A percentile compares a stretch with the other conserved stretches of the same genome.
Conservation (phyloP, 2,329 filamentous ascomycete genomes). For the Monilinia vaccinii-corymbosi region DNA sequence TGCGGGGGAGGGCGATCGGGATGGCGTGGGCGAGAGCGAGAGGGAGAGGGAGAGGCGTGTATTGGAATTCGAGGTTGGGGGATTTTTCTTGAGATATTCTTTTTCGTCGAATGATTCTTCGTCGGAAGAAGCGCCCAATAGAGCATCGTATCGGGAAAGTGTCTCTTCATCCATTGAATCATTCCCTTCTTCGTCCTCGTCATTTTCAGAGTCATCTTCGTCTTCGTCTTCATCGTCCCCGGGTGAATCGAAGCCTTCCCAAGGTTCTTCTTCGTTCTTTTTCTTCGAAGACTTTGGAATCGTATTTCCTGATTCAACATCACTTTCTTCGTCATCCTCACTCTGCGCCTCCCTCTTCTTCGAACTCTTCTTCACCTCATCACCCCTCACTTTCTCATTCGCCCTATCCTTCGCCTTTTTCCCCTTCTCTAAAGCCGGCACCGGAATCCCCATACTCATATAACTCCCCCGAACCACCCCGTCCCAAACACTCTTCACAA, state of each 20-base stretch:
- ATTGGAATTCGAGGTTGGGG: conserved; percentile 7
- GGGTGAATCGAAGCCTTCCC: conserved; percentile 18
- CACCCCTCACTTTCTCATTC: conserved; percentile 12
- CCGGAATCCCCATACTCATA: conserved; percentile 25
- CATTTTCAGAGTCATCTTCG: conserved; percentile 4
- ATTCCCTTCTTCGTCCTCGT: conserved; percentile 12
- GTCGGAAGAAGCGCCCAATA: conserved; percentile 27
- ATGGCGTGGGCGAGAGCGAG: conserved; percentile 18
- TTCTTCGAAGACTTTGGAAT: not conserved
- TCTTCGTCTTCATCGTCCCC: conserved; percentile 13
- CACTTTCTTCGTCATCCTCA: conserved; percentile 1
- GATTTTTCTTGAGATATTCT: conserved; percentile 14
- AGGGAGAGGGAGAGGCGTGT: conserved; percentile 17
- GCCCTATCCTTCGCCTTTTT: conserved; percentile 13
- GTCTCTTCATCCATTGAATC: conserved; percentile 23
- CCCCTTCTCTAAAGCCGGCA: conserved; percentile 17
- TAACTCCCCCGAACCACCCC: conserved; percentile 29
- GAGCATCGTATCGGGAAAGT: conserved; percentile 24
- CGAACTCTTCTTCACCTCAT: not conserved
- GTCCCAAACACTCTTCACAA: conserved; percentile 40
- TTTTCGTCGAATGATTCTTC: conserved; percentile 26
- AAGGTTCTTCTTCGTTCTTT: conserved; percentile 9
- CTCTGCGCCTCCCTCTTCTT: conserved; percentile 8
- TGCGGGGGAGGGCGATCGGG: conserved; percentile 12
- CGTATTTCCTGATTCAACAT: conserved; percentile 8